Evolutionary conservation across 257 asterid species (phyloP).

Genomic region (Solanum dulcamara): DNA sequence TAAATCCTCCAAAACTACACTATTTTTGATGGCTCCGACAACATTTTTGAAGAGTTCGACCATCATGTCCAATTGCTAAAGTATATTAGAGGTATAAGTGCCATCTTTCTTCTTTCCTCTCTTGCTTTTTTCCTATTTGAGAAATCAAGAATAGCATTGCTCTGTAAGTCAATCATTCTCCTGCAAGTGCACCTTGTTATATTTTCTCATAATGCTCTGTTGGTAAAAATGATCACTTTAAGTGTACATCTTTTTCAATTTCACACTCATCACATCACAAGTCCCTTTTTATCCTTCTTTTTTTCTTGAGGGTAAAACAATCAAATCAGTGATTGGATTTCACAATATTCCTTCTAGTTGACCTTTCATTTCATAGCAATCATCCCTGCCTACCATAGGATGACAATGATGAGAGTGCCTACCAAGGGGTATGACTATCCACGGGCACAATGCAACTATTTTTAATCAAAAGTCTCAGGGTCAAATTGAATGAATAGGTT

Average conservation of each 20-base stretch:
- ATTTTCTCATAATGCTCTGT: background rate
- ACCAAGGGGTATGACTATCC: background rate
- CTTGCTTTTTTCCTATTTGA: background rate
- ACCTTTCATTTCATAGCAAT: background rate
- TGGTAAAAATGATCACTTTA: background rate
- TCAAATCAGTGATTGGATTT: background rate
- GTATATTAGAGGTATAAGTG: background rate
- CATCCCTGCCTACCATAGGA: background rate
- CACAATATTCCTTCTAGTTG: background rate
- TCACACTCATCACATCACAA: background rate
- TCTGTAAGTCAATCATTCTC: background rate
- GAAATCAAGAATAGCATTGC: background rate
- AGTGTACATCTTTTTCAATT: background rate
- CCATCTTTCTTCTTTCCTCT: background rate
- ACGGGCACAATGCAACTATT: background rate
- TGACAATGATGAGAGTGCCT: background rate
- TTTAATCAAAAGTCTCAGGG: background rate
- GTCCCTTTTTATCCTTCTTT: background rate
- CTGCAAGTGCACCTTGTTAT: background rate
- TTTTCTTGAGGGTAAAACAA: background rate
- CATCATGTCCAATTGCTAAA: too few species aligned
- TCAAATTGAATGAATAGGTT: background rate
- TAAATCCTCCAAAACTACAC: rapidly evolving
- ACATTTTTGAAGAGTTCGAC: background rate
- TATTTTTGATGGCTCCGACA: rapidly evolving